A percentile compares a stretch with the other conserved stretches of the same genome.
Evolutionary conservation across 192 early-diverging fungal species (phyloP).

Genomic region (Physocladia obscura): DNA sequence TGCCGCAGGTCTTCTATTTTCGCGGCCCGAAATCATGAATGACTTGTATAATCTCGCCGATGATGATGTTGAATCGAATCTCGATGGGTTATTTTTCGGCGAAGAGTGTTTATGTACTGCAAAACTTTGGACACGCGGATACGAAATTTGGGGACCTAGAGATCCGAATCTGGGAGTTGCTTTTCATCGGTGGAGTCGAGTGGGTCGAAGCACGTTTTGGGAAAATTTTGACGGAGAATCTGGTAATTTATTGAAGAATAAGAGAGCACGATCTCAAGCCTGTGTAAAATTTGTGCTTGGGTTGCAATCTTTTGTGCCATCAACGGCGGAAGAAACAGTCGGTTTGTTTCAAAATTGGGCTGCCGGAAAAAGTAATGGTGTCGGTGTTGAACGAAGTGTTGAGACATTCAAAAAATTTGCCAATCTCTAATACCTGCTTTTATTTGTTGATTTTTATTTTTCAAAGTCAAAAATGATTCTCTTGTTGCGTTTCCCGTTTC

Average conservation of each 20-base stretch:
- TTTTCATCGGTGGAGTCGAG: constrained; percentile 29
- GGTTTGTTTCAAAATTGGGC: no score
- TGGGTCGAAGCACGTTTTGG: constrained; percentile 26
- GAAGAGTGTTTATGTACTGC: constrained; percentile 22
- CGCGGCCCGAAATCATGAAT: background rate
- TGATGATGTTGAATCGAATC: background rate
- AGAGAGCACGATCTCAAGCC: no score
- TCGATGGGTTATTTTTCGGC: constrained; percentile 33
- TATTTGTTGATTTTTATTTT: no score
- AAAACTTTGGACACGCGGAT: constrained; percentile 20
- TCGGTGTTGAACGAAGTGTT: background rate
- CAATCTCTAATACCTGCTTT: no score
- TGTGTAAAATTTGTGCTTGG: no score
- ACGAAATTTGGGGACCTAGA: constrained; percentile 25
- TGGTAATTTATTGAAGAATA: background rate
- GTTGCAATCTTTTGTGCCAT: no score
- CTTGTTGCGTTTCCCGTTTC: no score
- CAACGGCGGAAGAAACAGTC: no score
- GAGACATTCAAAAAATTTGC: no score
- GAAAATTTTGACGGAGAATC: constrained; percentile 7
- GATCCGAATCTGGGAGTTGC: background rate
- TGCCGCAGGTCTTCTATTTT: constrained; percentile 29
- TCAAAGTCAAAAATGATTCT: no score
- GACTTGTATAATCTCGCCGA: background rate
- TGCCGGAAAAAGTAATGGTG: background rate